A percentile compares a stretch with the other conserved stretches of the same genome.
Evolutionary conservation across 1,284 basidiomycete species (phyloP).

Genomic region (Ceratobasidium sp.): DNA sequence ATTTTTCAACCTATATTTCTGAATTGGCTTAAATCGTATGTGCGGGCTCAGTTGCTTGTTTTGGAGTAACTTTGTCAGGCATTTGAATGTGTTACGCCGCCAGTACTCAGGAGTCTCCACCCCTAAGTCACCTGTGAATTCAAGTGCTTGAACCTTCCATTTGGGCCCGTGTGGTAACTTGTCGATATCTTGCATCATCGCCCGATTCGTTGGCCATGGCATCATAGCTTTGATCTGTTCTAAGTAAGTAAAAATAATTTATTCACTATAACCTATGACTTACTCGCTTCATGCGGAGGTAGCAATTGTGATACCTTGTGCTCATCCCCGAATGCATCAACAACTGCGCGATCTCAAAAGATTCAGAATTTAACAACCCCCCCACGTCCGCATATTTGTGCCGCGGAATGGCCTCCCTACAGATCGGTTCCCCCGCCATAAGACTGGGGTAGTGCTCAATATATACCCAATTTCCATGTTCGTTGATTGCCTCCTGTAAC

Average conservation of each 20-base stretch:
- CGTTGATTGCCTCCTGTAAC: not conserved
- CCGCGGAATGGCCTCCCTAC: not conserved
- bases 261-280: not conserved
- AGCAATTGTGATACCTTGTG: not conserved
- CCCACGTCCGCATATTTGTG: not conserved
- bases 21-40: not conserved
- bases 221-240: not conserved
- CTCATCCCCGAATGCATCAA: slow-evolving; percentile 5
- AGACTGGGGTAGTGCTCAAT: not conserved
- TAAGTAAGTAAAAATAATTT: not conserved
- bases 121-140: slow-evolving; percentile 41
- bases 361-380: not conserved
- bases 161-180: not conserved
- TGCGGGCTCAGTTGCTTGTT: slow-evolving; percentile 21
- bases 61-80: slow-evolving; percentile 50
- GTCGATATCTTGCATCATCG: not conserved
- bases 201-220: not conserved
- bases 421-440: not conserved
- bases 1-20: not conserved
- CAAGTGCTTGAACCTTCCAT: slow-evolving; percentile 23
- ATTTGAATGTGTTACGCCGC: slow-evolving; percentile 50
- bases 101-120: slow-evolving; percentile 51
- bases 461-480: not conserved
- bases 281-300: not conserved
- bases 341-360: not conserved